Percentiles rank a stretch among this genome's conserved stretches.
These are phyloP conservation scores for Claviceps capensis DNA, from an alignment of 2,329 filamentous ascomycete species.

Conservation along the genomic window DNA sequence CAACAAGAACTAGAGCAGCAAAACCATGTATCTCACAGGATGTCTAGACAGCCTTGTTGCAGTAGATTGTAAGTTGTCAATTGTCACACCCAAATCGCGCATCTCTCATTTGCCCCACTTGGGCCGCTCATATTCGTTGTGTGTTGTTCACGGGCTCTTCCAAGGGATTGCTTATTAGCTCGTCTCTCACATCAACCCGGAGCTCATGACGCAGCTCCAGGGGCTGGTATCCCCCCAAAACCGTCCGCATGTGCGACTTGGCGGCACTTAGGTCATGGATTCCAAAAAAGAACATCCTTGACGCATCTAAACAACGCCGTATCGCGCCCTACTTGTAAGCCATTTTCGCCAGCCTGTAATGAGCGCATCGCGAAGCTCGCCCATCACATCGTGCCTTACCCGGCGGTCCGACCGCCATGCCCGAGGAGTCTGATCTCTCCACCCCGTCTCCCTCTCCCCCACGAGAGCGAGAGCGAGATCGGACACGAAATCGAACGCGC, in stretches of 20 bases:
- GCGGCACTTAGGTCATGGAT: slow-evolving; percentile 1
- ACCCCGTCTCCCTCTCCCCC: slow-evolving; percentile 1
- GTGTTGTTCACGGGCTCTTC: background rate
- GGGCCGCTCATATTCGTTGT: background rate
- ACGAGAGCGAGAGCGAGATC: background rate
- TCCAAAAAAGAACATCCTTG: background rate
- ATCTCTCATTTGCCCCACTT: background rate
- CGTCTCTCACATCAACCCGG: background rate
- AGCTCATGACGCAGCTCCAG: slow-evolving; percentile 4
- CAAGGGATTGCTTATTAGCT: background rate
- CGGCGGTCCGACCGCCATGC: slow-evolving; percentile 1
- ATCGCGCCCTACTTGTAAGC: background rate
- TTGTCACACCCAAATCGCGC: background rate
- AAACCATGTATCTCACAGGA: too few relatives aligned
- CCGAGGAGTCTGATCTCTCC: slow-evolving; percentile 2
- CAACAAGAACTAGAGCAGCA: background rate
- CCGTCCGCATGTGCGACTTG: slow-evolving; percentile 1
- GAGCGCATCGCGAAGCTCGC: background rate
- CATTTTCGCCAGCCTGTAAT: background rate
- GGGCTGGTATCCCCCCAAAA: background rate
- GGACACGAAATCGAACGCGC: background rate
- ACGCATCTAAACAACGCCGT: background rate
- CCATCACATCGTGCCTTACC: background rate
- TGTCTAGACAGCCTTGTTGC: background rate
- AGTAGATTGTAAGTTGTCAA: background rate